Conservation (phyloP, 106 monocot genomes). For the Allium fistulosum region DNA sequence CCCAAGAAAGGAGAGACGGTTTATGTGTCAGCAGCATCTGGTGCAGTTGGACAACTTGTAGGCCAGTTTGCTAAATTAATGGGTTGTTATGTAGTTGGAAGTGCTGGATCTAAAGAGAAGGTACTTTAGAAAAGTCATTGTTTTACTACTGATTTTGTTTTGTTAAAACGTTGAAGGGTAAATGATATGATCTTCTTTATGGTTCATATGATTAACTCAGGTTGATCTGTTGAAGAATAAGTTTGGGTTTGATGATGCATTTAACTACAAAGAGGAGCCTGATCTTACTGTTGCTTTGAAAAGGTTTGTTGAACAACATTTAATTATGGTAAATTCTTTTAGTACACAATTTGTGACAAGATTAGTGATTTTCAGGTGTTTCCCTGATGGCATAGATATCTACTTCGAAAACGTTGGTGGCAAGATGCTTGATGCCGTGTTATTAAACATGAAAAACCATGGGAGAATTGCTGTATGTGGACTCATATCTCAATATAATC, state of each 20-base stretch:
- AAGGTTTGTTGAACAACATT: constrained; percentile 16
- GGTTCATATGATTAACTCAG: constrained; percentile 11
- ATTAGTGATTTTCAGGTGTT: constrained; percentile 22
- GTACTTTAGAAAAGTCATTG: neutral
- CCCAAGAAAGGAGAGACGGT: constrained; percentile 59
- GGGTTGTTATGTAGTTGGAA: constrained; percentile 63
- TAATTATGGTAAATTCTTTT: too few species aligned
- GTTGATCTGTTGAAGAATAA: constrained; percentile 42
- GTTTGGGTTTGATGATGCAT: constrained; percentile 54
- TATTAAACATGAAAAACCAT: constrained; percentile 41
- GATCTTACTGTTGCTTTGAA: constrained; percentile 32
- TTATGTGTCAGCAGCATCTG: constrained; percentile 60
- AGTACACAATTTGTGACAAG: too few species aligned
- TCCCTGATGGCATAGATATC: constrained; percentile 55
- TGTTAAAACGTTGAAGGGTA: neutral
- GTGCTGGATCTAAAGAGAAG: constrained; percentile 52
- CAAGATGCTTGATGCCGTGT: constrained; percentile 48
- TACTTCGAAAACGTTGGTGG: constrained; percentile 64
- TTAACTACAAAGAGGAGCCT: constrained; percentile 53
- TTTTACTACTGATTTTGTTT: neutral
- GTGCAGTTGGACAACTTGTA: constrained; percentile 57
- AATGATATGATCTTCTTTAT: neutral
- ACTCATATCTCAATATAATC: too few species aligned
- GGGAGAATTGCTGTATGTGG: constrained; percentile 43
- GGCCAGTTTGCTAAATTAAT: constrained; percentile 54